Evolutionary conservation across 2,329 filamentous ascomycete species (phyloP), one percentile per base, ranked within the genome.

Genomic region (Volutella citrinella): DNA sequence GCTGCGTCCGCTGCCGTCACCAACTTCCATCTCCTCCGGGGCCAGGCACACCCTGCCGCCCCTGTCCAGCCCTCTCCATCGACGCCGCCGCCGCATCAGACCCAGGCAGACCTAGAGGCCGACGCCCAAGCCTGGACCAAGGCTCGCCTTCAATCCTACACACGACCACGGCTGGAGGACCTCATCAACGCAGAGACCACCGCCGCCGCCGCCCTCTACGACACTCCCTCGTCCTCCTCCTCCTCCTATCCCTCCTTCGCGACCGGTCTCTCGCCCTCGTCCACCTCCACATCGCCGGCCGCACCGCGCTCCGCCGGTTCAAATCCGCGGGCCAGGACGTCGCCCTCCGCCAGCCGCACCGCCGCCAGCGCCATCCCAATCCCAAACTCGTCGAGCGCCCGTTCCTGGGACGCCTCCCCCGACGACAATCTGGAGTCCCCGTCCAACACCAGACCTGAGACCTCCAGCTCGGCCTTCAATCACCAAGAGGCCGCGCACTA

Each of bases 111-210:
- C 24, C 22, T 22, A 26, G 42, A 18, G 35, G 37, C 36, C 25
- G 31, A 44, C 18, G 29, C 33, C 20, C 39, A 46, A 36, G 35
- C 37, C 34, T 42, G 38, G 28, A 38, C 46, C 27, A 43, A 36
- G 28, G 40, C 42, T 34, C 47, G 32, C 23, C 46, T 48, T 26
- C 45, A 41, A 34, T 47, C 49, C 33, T 46, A 42, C 35, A 45
- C 48, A 18, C 42, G 43, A 30, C 46, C 48, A 24, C 42, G 44
- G 36, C 48, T 49, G 33, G 38, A 44, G 28, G 36, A 51, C 37
- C 36, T 46, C 33, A n/a, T n/a, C n/a, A n/a, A n/a, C n/a, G n/a
- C n/a, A n/a, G n/a, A n/a, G n/a, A 27, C 38, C 39, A 39, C 38
- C 36, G 40, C 31, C 40, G 34, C 41, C 36, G 43, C 32, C 25